These are phyloP conservation scores for Talaromyces adpressus DNA, from an alignment of 495 filamentous ascomycete species.

Conservation along the genomic window DNA sequence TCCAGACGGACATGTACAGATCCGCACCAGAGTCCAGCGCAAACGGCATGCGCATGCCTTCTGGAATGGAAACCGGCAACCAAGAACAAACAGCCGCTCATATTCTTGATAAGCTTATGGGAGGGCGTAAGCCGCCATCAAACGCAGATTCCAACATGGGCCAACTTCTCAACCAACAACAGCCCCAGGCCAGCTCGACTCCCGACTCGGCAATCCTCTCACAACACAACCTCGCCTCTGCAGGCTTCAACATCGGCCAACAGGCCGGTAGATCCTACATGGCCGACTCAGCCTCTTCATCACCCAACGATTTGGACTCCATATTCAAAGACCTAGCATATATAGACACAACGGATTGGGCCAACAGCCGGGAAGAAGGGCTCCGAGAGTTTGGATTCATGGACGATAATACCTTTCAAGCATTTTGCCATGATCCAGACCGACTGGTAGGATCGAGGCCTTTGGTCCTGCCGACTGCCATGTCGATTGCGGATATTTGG, in stretches of 20 bases:
- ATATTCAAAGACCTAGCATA: constrained; percentile 58
- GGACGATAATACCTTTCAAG: constrained; percentile 45
- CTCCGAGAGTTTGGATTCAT: constrained; percentile 56
- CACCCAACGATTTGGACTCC: constrained; percentile 43
- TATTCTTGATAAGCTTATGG: not conserved
- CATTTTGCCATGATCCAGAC: constrained; percentile 48
- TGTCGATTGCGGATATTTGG: constrained; percentile 41
- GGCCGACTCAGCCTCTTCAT: constrained; percentile 3
- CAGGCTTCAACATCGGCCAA: not conserved
- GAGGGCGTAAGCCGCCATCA: not conserved
- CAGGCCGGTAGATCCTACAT: not conserved
- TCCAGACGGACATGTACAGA: not conserved
- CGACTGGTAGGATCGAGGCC: constrained; percentile 35
- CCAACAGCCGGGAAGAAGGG: constrained; percentile 43
- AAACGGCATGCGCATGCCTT: not conserved
- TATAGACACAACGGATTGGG: constrained; percentile 52
- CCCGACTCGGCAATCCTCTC: not conserved
- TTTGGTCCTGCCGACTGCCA: constrained; percentile 29
- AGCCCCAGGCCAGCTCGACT: not conserved
- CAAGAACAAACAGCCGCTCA: constrained; percentile 3
- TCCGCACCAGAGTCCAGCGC: not conserved
- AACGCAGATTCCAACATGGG: not conserved
- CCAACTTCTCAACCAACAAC: constrained; percentile 1
- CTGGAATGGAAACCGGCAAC: not conserved
- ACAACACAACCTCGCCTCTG: not conserved